Evolutionary conservation across 306 rosid species (phyloP), one percentile per base, ranked within the genome.

Genomic region (Rosa multiflora): DNA sequence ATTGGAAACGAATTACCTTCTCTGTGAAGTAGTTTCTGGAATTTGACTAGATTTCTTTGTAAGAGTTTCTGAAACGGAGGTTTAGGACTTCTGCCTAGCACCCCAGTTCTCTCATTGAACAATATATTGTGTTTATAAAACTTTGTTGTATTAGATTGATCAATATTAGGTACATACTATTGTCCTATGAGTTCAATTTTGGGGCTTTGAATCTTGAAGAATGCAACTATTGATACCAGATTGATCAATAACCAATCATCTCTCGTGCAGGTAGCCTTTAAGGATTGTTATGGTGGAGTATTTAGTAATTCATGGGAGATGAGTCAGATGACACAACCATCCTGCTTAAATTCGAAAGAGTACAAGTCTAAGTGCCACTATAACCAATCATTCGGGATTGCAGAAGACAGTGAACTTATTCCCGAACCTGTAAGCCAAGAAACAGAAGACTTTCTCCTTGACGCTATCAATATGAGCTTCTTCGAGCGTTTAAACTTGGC

Each of bases 401-500:
- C 42, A 72, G 63, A 35, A 72, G 58, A 73, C 66, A 73, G 76
- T 73, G 76, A 52, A 37, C 49, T 53, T n/a, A 20, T 35, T 52
- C n/a, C 48, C 0, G 66, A 53, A 52, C 35, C 49, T 35, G 10
- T 73, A 70, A 70, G 6, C 51, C 48, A 42, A 58, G 74, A 70
- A 61, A 56, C 70, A 18, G 76, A 73, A 20, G 76, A 86, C 79
- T 88, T 92, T 82, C 94, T 94, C 79, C 94, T 90, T 53, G 90
- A 87, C 58, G 90, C 96, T 74, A 84, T 94, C 62, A 90, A 90
- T 77, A 90, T 92, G 97, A 87, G 82, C 90, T 94, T 94, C 85
- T 88, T 92, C 3, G 93, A 90, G 88, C 94, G 97, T 18, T 76
- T 92, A 75, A 90, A 88, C 84, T 85, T 94, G 83, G 97, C 98